phyloP scores from a whole-genome alignment of 345 rosid genomes.

The Geranium brycei region DNA sequence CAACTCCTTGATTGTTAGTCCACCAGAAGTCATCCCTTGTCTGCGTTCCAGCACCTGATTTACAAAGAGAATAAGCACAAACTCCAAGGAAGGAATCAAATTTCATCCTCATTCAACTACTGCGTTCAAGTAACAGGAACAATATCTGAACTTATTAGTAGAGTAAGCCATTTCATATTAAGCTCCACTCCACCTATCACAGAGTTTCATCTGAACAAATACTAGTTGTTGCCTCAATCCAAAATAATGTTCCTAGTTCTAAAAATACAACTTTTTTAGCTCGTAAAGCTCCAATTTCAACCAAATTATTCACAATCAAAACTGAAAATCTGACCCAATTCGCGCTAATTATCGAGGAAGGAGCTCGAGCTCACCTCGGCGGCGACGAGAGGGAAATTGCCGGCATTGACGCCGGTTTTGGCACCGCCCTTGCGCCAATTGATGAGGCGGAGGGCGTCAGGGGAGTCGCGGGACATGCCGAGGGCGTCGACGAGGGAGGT shows the following conservation, averaged over 20 bases:
- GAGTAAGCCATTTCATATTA: too few relatives aligned
- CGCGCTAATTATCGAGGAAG: too few relatives aligned
- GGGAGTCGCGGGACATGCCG: slow-evolving; percentile 78
- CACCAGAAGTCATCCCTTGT: slow-evolving; percentile 77
- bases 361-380: slow-evolving; percentile 32
- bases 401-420: slow-evolving; percentile 61
- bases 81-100: background rate
- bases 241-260: background rate
- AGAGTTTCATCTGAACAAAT: too few relatives aligned
- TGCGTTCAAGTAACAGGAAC: background rate
- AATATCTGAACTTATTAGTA: too few relatives aligned
- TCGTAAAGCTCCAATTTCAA: too few relatives aligned
- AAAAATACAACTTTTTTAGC: background rate
- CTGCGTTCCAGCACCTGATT: slow-evolving; percentile 56
- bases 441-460: slow-evolving; percentile 70
- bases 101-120: background rate
- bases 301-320: too few relatives aligned
- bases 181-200: too few relatives aligned
- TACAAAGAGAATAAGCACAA: background rate
- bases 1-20: slow-evolving; percentile 54
- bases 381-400: slow-evolving; percentile 68
- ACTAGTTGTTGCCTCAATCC: background rate
- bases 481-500: slow-evolving; percentile 72
- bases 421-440: slow-evolving; percentile 96
- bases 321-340: too few relatives aligned